These are phyloP conservation scores for Calonectria multiphialidica DNA, from an alignment of 2,329 filamentous ascomycete genomes.

Conservation along the genomic window DNA sequence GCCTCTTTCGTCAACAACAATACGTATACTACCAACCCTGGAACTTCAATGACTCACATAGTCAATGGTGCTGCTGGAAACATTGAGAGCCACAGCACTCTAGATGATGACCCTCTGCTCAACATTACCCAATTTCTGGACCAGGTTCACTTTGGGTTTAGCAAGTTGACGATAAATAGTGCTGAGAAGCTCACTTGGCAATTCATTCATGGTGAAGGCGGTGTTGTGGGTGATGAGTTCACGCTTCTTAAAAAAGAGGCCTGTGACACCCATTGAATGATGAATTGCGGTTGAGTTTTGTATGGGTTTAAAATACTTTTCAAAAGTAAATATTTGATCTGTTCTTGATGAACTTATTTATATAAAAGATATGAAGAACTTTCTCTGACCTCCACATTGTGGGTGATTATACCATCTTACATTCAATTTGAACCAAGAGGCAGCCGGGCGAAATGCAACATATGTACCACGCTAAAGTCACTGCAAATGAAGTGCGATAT, in stretches of 20 bases:
- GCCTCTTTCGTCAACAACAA: slow-evolving; percentile 58
- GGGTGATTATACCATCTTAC: no score
- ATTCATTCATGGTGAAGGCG: slow-evolving; percentile 57
- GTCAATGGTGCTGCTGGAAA: slow-evolving; percentile 67
- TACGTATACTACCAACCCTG: slow-evolving; percentile 61
- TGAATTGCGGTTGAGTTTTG: no score
- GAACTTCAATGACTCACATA: slow-evolving; percentile 61
- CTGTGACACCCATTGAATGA: neutral
- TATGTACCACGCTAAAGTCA: no score
- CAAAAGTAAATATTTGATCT: neutral
- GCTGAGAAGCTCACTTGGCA: slow-evolving; percentile 56
- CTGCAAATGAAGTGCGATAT: no score
- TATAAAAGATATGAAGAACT: no score
- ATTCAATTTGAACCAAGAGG: no score
- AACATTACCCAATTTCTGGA: slow-evolving; percentile 60
- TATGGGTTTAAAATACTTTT: neutral
- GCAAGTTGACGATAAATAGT: slow-evolving; percentile 50
- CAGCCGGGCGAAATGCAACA: no score
- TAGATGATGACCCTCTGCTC: slow-evolving; percentile 46
- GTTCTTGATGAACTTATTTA: no score
- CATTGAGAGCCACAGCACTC: slow-evolving; percentile 60
- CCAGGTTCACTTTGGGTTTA: slow-evolving; percentile 60
- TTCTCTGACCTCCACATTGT: no score
- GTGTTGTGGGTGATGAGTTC: slow-evolving; percentile 53
- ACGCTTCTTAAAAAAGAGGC: slow-evolving; percentile 22